These are phyloP conservation scores for Lachnellula cervina DNA, from an alignment of 2,329 filamentous ascomycete species.

Conservation along the genomic window DNA sequence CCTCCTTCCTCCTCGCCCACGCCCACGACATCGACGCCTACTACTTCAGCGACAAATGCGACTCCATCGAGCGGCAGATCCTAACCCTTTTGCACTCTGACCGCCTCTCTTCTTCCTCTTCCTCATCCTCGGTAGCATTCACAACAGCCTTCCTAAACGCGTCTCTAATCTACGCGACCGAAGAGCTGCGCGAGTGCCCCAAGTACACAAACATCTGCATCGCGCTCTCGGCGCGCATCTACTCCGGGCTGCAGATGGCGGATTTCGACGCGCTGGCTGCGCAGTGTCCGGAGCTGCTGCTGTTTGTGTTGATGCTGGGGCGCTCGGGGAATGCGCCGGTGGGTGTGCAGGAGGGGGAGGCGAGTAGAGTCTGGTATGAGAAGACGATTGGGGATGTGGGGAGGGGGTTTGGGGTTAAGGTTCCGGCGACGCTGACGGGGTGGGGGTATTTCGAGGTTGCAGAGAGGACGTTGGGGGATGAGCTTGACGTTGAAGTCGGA, in stretches of 20 bases:
- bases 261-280: neutral
- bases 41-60: conserved; percentile 8
- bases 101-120: neutral
- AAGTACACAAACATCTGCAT: conserved; percentile 8
- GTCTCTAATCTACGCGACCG: conserved; percentile 2
- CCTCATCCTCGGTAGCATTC: neutral
- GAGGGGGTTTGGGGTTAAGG: neutral
- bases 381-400: conserved; percentile 1
- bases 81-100: conserved; percentile 1
- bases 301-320: conserved; percentile 8
- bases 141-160: conserved; percentile 10
- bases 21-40: conserved; percentile 1
- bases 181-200: conserved; percentile 10
- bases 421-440: conserved; percentile 2
- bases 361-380: conserved; percentile 1
- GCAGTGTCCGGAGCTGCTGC: conserved; percentile 4
- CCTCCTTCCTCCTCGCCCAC: neutral
- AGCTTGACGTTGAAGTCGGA: neutral
- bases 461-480: neutral
- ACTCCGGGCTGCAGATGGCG: conserved; percentile 4
- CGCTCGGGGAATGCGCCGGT: conserved; percentile 3
- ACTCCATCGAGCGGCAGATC: conserved; percentile 2
- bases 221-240: conserved; percentile 3
- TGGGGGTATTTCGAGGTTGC: conserved; percentile 7
- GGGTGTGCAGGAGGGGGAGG: neutral